These are phyloP conservation scores for barrel medic (Medicago truncatula) DNA, from an alignment of 306 rosid species.

Conservation along the genomic window MtrunA17r5.0-ANR NC_053044.1:23963001-23963500, in stretches of 20 bases:
- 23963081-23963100: slow-evolving; percentile 91
- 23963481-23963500: slow-evolving; percentile 82
- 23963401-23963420: neutral
- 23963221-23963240: too few species aligned
- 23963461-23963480: slow-evolving; percentile 99
- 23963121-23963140: neutral
- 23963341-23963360: too few species aligned
- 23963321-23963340: neutral
- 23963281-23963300: neutral
- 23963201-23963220: neutral
- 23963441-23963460: slow-evolving; percentile 62
- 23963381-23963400: neutral
- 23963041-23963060: slow-evolving; percentile 88
- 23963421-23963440: neutral
- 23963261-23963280: neutral
- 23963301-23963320: neutral
- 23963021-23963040: slow-evolving; percentile 78
- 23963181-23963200: neutral
- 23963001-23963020: slow-evolving; percentile 64
- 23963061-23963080: slow-evolving; percentile 94
- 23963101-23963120: neutral
- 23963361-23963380: neutral
- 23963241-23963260: neutral
- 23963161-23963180: neutral
- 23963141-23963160: too few species aligned